These are phyloP conservation scores for Apiospora malaysiana DNA, from an alignment of 2,329 filamentous ascomycete genomes.

Conservation along the genomic window DNA sequence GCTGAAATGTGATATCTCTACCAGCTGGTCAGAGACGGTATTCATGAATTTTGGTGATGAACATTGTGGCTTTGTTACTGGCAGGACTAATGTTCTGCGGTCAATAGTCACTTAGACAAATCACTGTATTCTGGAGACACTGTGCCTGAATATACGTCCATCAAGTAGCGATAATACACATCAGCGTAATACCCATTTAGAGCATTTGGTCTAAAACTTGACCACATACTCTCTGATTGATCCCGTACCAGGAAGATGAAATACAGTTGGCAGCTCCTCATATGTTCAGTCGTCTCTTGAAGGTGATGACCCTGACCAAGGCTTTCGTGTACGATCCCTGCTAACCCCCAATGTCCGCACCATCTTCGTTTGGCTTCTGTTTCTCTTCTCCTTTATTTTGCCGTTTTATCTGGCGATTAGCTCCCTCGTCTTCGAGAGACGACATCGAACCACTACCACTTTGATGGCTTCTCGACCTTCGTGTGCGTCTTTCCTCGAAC, in stretches of 20 bases:
- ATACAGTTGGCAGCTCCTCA: neutral
- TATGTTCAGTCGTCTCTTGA: neutral
- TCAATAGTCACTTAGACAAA: neutral
- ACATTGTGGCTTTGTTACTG: neutral
- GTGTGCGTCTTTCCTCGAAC: neutral
- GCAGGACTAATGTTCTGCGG: neutral
- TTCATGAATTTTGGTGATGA: neutral
- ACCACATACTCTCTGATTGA: neutral
- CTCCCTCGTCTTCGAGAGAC: neutral
- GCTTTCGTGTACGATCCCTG: too few species aligned
- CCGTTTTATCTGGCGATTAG: too few species aligned
- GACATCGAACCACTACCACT: neutral
- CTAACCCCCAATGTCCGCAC: neutral
- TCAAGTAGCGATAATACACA: neutral
- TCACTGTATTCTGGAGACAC: neutral
- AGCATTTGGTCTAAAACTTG: neutral
- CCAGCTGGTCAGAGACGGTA: neutral
- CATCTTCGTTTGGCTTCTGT: too few species aligned
- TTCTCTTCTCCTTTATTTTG: neutral
- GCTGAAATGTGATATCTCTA: neutral
- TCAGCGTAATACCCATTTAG: neutral
- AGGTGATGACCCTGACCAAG: neutral
- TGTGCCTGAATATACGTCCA: neutral
- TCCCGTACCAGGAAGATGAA: neutral
- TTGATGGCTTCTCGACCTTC: neutral